Percentiles rank a stretch among this genome's conserved stretches.
These are phyloP conservation scores for Candida adriatica DNA, from an alignment of 805 yeast species.

Conservation along the genomic window DNA sequence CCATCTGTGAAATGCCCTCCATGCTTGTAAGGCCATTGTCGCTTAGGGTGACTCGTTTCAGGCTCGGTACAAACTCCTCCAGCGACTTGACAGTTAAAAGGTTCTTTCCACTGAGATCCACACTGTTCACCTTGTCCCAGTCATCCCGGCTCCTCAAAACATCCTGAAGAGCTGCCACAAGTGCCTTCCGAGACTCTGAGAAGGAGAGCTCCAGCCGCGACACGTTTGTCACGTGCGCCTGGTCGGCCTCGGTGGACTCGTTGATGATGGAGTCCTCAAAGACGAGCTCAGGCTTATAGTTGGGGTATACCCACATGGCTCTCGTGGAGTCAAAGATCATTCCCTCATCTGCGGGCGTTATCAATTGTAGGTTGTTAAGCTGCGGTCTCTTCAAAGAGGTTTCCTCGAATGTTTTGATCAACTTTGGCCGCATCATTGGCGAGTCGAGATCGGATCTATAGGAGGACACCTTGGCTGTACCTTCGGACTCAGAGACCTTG, in stretches of 20 bases:
- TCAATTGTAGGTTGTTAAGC: slow-evolving; percentile 11
- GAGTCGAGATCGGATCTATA: slow-evolving; percentile 17
- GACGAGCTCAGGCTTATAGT: slow-evolving; percentile 2
- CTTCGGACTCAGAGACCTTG: slow-evolving; percentile 9
- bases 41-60: slow-evolving; percentile 9
- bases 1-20: slow-evolving; percentile 17
- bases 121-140: slow-evolving; percentile 34
- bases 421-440: slow-evolving; percentile 21
- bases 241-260: slow-evolving; percentile 6
- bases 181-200: slow-evolving; percentile 33
- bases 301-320: slow-evolving; percentile 18
- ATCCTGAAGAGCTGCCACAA: slow-evolving; percentile 38
- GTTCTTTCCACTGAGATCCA: slow-evolving; percentile 28
- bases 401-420: slow-evolving; percentile 14
- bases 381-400: slow-evolving; percentile 6
- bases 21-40: slow-evolving; percentile 16
- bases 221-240: slow-evolving; percentile 30
- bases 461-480: slow-evolving; percentile 17
- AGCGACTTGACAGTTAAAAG: slow-evolving; percentile 35
- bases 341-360: slow-evolving; percentile 20
- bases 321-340: slow-evolving; percentile 17
- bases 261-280: slow-evolving; percentile 5
- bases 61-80: slow-evolving; percentile 34
- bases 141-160: slow-evolving; percentile 26
- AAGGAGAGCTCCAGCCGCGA: slow-evolving; percentile 40